A percentile compares a stretch with the other conserved stretches of the same genome.
Evolutionary conservation across 768 basidiomycete genomes (phyloP).

Genomic region (Naganishia onofrii): DNA sequence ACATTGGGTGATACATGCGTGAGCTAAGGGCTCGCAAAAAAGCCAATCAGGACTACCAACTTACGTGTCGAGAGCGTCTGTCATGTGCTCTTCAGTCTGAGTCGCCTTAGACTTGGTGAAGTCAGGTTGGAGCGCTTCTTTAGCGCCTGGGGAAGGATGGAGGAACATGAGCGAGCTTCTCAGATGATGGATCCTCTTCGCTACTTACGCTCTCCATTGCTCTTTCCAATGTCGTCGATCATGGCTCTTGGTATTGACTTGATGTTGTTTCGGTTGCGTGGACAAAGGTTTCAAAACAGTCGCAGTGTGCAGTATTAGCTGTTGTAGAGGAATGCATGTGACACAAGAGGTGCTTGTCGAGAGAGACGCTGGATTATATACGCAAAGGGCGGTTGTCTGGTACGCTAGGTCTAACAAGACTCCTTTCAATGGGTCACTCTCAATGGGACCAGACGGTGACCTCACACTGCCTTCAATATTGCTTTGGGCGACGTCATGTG

Average conservation of each 20-base stretch:
- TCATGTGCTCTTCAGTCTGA: conserved; percentile 6
- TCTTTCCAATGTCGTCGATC: conserved; percentile 1
- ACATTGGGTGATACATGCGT: neutral
- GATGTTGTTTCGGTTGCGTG: neutral
- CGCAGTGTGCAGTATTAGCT: too few relatives aligned
- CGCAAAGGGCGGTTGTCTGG: too few relatives aligned
- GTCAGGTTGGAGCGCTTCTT: conserved; percentile 14
- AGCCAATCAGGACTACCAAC: neutral
- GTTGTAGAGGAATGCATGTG: too few relatives aligned
- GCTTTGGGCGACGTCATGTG: neutral
- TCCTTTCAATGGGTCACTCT: too few relatives aligned
- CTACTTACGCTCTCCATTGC: too few relatives aligned
- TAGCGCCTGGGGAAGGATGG: neutral
- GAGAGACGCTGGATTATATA: neutral
- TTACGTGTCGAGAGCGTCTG: conserved; percentile 13
- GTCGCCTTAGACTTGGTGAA: conserved; percentile 8
- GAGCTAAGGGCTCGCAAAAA: neutral
- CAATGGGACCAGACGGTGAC: neutral
- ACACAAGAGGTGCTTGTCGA: too few relatives aligned
- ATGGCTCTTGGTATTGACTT: neutral
- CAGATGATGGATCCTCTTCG: too few relatives aligned
- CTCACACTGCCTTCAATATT: neutral
- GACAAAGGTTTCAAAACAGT: too few relatives aligned
- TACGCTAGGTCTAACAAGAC: neutral
- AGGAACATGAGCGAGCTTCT: neutral